These are phyloP conservation scores for Kitagawia praeruptora DNA, from an alignment of 129 eudicot species.

Conservation along the genomic window DNA sequence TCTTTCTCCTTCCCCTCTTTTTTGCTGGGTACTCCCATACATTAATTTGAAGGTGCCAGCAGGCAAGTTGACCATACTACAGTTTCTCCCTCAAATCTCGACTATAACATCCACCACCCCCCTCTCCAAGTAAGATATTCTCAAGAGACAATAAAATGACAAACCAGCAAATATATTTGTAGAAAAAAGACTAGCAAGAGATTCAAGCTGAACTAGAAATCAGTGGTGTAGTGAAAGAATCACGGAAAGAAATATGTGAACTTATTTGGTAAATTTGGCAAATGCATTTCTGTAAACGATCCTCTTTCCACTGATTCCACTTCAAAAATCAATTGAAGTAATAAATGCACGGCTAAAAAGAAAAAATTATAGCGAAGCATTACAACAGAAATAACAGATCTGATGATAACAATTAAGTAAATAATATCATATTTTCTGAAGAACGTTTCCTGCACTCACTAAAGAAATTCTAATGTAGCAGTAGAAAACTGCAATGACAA, in stretches of 20 bases:
- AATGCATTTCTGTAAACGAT: not conserved
- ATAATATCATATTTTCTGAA: not conserved
- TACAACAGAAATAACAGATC: not conserved
- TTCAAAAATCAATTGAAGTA: not conserved
- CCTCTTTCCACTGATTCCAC: not conserved
- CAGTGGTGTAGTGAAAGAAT: not conserved
- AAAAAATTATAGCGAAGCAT: not conserved
- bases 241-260: not conserved
- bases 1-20: not conserved
- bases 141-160: not conserved
- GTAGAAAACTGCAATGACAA: not conserved
- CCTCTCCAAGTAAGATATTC: not conserved
- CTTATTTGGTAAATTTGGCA: not conserved
- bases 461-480: not conserved
- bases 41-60: not conserved
- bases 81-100: not conserved
- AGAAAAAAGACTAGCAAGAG: not conserved
- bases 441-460: not conserved
- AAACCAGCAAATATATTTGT: not conserved
- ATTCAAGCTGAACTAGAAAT: not conserved
- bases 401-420: not conserved
- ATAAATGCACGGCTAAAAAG: not conserved
- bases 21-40: not conserved
- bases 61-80: not conserved
- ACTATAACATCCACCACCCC: not conserved